Evolutionary conservation across 2,329 filamentous ascomycete species (phyloP), one percentile per base, ranked within the genome.

Genomic region (Lachnellula arida): DNA sequence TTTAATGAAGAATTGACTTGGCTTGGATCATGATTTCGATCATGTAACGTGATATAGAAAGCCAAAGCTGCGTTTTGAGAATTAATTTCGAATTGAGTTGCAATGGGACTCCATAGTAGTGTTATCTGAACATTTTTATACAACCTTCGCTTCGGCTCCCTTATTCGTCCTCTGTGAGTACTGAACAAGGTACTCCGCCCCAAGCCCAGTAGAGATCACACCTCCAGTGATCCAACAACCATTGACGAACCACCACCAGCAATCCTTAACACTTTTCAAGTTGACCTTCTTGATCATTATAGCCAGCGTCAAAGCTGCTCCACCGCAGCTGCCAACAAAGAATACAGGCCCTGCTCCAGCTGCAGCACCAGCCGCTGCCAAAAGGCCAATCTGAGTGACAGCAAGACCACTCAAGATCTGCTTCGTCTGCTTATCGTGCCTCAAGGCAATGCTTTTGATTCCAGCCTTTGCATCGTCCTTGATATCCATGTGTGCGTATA

Each of bases 401-500:
- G 87, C 89, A 35, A 94, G 74, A 0, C 86, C 87, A 1, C 81
- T 81, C 55, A 96, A 73, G 8, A 95, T 84, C 51, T 83, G 75
- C 72, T 94, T 95, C 1, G 89, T 92, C 59, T 91, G 80, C 5
- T 81, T 78, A 60, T 89, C 86, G 64, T 95, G 89, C 69, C 87
- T 87, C 40, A 95, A 76, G 1, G 88, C 91, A 64, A 95, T 94
- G 67, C 86, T 90, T 76, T 93, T 95, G 74, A 96, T 94, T 8
- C 91, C 91, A 0, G 87, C 90, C 71, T 91, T 91, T 59, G 79
- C 84, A 68, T 96, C 91, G 65, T 96, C 90, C 67, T 86, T 86
- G 70, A 93, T 87, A 66, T 96, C 91, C 85, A 94, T 93, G 70
- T 95, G 91, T 14, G 91, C 91, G 71, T 96, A 96, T 34, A 96